Conservation (phyloP, 805 yeast genomes). For the Ogataea paradorogensis region DNA sequence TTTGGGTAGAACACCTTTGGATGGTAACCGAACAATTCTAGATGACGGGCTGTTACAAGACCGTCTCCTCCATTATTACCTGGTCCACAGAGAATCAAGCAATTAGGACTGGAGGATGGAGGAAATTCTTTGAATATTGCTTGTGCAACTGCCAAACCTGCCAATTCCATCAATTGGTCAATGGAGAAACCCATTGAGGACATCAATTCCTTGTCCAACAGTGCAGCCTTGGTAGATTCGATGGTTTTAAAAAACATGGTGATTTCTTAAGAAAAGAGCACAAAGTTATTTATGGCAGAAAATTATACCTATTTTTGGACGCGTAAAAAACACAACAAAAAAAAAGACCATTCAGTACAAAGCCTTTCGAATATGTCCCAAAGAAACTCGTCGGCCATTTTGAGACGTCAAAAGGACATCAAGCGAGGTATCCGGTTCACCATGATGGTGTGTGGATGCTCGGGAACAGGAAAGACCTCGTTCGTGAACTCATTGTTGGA, state of each 20-base stretch:
- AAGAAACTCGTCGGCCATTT: constrained; percentile 29
- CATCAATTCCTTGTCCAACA: constrained; percentile 84
- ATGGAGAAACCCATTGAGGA: constrained; percentile 70
- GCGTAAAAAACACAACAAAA: constrained; percentile 13
- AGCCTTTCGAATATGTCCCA: constrained; percentile 12
- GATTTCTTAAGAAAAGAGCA: not conserved
- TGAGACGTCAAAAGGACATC: constrained; percentile 60
- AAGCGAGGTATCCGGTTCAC: constrained; percentile 74
- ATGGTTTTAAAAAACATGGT: constrained; percentile 38
- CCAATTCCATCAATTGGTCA: constrained; percentile 93
- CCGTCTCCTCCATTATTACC: constrained; percentile 99
- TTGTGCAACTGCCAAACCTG: constrained; percentile 92
- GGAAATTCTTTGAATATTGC: constrained; percentile 72
- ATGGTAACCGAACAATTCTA: constrained; percentile 71
- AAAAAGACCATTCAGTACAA: constrained; percentile 2
- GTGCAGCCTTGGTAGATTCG: constrained; percentile 61
- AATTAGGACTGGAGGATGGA: constrained; percentile 38
- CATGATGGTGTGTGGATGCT: constrained; percentile 66
- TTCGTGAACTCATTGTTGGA: constrained; percentile 68
- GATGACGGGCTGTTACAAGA: constrained; percentile 89
- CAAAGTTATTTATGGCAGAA: constrained; percentile 2
- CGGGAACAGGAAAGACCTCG: constrained; percentile 77
- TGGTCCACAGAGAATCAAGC: constrained; percentile 84
- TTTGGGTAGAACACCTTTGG: constrained; percentile 84
- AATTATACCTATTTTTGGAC: constrained; percentile 7